phyloP scores from a whole-genome alignment of 176 grass and related monocot genomes.

The Musa schizocarpa region DNA sequence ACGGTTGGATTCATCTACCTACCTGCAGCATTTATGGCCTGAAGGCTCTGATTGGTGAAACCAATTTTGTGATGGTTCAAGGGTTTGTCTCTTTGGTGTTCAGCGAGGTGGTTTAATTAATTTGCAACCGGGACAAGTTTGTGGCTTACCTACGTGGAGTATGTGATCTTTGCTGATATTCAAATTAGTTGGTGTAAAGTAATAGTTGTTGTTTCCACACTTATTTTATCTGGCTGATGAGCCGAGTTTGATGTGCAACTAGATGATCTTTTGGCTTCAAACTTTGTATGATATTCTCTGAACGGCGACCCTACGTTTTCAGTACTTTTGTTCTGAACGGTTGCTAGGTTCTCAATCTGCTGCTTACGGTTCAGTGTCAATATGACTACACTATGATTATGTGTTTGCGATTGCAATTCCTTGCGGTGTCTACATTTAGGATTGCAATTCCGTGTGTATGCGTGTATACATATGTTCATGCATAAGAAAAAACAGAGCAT shows the following conservation, averaged over 20 bases:
- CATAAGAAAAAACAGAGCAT: too few species aligned
- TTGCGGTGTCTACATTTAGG: too few species aligned
- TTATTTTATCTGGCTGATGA: not conserved
- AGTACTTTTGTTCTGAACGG: too few species aligned
- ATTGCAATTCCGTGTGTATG: not conserved
- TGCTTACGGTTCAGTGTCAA: not conserved
- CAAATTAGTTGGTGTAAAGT: not conserved
- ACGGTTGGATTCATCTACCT: slow-evolving; percentile 19
- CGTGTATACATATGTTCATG: too few species aligned
- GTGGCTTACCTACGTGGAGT: not conserved
- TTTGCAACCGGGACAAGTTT: not conserved
- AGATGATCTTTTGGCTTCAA: too few species aligned
- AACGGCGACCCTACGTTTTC: too few species aligned
- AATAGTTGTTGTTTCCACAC: not conserved
- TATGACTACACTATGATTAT: too few species aligned
- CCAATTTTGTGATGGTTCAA: not conserved
- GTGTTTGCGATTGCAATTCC: too few species aligned
- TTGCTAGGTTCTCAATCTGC: not conserved
- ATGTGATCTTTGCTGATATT: not conserved
- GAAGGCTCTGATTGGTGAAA: not conserved
- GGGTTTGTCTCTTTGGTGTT: too few species aligned
- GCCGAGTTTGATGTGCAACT: too few species aligned
- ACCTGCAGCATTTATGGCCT: not conserved
- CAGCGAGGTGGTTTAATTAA: not conserved
- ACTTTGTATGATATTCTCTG: too few species aligned